These are phyloP conservation scores for Penicillium pancosmium DNA, from an alignment of 495 filamentous ascomycete genomes.

Conservation along the genomic window DNA sequence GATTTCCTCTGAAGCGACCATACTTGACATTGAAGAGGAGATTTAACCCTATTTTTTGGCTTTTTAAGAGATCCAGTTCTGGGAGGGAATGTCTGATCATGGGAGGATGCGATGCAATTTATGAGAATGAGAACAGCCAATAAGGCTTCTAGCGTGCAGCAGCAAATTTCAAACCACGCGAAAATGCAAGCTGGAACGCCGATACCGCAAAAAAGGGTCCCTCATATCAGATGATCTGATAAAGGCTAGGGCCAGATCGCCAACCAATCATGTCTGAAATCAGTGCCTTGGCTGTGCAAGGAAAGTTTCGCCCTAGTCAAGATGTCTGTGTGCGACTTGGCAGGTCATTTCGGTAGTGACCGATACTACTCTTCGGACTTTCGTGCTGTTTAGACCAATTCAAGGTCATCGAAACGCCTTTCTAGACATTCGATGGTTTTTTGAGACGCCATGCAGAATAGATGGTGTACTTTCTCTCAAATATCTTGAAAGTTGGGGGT, in stretches of 20 bases:
- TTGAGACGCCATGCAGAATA: too few relatives aligned
- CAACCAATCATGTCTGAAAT: background rate
- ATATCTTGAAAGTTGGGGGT: too few relatives aligned
- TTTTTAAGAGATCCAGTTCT: background rate
- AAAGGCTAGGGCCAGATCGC: background rate
- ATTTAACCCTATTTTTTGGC: background rate
- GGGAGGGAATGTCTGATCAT: background rate
- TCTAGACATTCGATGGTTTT: too few relatives aligned
- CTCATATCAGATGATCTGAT: constrained; percentile 23
- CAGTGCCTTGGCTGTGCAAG: background rate
- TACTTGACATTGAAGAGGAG: background rate
- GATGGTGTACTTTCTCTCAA: too few relatives aligned
- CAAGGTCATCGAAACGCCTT: too few relatives aligned
- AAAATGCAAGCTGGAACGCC: background rate
- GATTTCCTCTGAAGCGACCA: background rate
- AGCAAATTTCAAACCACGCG: background rate
- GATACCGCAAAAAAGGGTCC: background rate
- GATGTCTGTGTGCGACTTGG: background rate
- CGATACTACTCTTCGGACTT: background rate
- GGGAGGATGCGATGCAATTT: background rate
- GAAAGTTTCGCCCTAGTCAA: background rate
- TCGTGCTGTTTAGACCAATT: background rate
- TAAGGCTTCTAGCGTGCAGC: background rate
- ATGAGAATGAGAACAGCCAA: background rate
- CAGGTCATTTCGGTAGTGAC: background rate